Conservation (phyloP, 148 eudicot species). For the Oxyria digyna region DNA sequence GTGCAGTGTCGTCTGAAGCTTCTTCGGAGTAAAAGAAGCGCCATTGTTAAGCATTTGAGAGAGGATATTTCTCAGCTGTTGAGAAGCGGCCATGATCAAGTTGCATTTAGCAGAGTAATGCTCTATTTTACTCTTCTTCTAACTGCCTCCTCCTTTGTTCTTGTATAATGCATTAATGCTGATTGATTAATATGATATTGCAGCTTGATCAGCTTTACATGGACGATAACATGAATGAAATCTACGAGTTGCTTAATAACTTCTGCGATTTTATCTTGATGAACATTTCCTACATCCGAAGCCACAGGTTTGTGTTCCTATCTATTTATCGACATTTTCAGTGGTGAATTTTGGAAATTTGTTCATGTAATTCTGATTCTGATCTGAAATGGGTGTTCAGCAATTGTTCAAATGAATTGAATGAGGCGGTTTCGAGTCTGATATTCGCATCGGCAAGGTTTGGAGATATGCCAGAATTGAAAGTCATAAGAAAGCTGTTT, state of each 20-base stretch:
- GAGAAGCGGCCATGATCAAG: constrained; percentile 34
- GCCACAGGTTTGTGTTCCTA: constrained; percentile 38
- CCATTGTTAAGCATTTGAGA: constrained; percentile 31
- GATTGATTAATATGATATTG: not conserved
- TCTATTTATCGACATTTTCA: not conserved
- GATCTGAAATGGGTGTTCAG: constrained; percentile 11
- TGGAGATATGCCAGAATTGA: constrained; percentile 69
- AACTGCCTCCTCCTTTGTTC: not conserved
- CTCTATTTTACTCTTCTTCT: not conserved
- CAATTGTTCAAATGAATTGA: constrained; percentile 62
- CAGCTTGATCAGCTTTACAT: constrained; percentile 56
- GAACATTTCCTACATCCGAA: constrained; percentile 54
- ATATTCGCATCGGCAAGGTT: constrained; percentile 67
- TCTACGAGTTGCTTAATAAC: constrained; percentile 46
- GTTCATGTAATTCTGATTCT: not conserved
- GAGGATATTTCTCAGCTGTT: constrained; percentile 61
- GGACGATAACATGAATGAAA: constrained; percentile 38
- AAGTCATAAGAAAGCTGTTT: constrained; percentile 46
- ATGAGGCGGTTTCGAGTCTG: constrained; percentile 72
- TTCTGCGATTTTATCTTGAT: constrained; percentile 56
- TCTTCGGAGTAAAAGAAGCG: constrained; percentile 47
- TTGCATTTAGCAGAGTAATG: constrained; percentile 50
- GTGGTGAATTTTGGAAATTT: not conserved
- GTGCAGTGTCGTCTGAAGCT: constrained; percentile 64
- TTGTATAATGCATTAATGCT: not conserved